Evolutionary conservation across 208 protist species (phyloP).

Genomic region (Sergeia podlipaevii): DNA sequence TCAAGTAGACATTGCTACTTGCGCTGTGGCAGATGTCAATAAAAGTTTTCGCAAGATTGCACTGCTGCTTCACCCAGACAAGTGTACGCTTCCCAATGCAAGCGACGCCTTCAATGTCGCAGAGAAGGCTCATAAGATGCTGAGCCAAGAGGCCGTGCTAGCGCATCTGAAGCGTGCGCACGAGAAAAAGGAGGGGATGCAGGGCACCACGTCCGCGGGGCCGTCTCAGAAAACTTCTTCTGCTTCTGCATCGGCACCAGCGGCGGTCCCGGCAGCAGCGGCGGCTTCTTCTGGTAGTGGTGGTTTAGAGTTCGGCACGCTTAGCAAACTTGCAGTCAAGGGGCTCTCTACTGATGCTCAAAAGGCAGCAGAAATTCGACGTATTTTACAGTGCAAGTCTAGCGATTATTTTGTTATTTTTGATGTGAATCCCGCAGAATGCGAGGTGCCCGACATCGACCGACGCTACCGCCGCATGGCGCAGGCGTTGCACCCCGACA

Average conservation of each 20-base stretch:
- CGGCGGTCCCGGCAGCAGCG: neutral
- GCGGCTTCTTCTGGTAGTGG: neutral
- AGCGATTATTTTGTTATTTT: slow-evolving; percentile 80
- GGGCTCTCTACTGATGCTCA: slow-evolving; percentile 55
- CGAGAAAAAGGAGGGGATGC: slow-evolving; percentile 41
- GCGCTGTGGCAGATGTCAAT: slow-evolving; percentile 60
- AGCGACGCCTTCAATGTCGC: slow-evolving; percentile 78
- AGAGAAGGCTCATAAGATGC: slow-evolving; percentile 75
- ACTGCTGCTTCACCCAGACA: slow-evolving; percentile 87
- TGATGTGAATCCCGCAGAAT: slow-evolving; percentile 58
- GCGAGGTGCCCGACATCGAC: slow-evolving; percentile 63
- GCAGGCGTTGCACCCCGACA: slow-evolving; percentile 87
- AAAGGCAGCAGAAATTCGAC: slow-evolving; percentile 71
- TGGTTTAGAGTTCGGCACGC: slow-evolving; percentile 20
- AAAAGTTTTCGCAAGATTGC: slow-evolving; percentile 67
- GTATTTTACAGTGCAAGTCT: slow-evolving; percentile 66
- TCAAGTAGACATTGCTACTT: slow-evolving; percentile 52
- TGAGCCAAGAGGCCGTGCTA: slow-evolving; percentile 69
- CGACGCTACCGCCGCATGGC: slow-evolving; percentile 73
- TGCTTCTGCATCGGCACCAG: slow-evolving; percentile 1
- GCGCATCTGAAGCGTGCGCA: slow-evolving; percentile 65
- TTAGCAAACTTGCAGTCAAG: slow-evolving; percentile 26
- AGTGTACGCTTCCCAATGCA: slow-evolving; percentile 75
- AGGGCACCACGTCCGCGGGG: slow-evolving; percentile 11
- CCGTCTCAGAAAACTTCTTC: neutral